Evolutionary conservation across 2,329 filamentous ascomycete genomes (phyloP).

Genomic region (Fusarium algeriense): DNA sequence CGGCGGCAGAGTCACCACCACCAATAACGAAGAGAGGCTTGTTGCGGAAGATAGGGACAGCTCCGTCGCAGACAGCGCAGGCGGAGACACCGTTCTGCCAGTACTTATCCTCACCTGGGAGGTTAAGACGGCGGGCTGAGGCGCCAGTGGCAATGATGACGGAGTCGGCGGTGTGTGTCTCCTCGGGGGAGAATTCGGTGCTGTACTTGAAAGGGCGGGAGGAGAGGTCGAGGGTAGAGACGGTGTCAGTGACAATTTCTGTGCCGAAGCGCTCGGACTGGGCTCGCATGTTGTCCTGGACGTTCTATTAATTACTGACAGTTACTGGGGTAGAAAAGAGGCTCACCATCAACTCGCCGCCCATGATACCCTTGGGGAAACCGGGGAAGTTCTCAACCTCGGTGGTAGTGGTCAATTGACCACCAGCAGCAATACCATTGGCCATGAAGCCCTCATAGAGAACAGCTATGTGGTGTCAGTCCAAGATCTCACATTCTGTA

Average conservation of each 20-base stretch:
- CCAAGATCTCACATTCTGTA: background rate
- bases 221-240: conserved; percentile 87
- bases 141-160: conserved; percentile 96
- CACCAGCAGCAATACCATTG: conserved; percentile 94
- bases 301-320: conserved; percentile 7
- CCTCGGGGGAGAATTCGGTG: conserved; percentile 87
- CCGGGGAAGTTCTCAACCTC: conserved; percentile 99
- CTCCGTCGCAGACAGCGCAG: conserved; percentile 97
- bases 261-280: conserved; percentile 95
- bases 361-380: conserved; percentile 90
- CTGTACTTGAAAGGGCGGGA: conserved; percentile 90
- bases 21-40: conserved; percentile 96
- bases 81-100: conserved; percentile 98
- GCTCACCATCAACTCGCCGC: conserved; percentile 83
- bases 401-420: conserved; percentile 97
- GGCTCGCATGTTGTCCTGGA: conserved; percentile 85
- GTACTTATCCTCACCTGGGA: conserved; percentile 92
- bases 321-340: background rate
- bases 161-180: conserved; percentile 88
- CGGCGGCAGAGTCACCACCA: conserved; percentile 94
- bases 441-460: conserved; percentile 98
- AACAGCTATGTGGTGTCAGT: conserved; percentile 67
- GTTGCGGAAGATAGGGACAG: conserved; percentile 96
- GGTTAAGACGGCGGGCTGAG: conserved; percentile 84
- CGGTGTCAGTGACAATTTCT: conserved; percentile 91